phyloP scores from a whole-genome alignment of 495 filamentous ascomycete species.

The Aspergillus taichungensis region DNA sequence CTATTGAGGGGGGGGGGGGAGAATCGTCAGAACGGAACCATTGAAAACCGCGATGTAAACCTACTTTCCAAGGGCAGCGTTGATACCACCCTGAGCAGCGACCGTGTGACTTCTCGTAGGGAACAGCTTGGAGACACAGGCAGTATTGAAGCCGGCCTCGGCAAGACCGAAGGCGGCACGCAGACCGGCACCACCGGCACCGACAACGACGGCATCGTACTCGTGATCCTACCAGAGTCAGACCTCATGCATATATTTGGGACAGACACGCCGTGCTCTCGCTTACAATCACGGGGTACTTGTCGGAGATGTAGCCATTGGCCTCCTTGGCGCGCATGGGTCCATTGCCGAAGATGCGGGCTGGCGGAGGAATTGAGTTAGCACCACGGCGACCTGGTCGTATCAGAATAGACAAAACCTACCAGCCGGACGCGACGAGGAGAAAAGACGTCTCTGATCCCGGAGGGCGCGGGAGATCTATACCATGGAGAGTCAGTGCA shows the following conservation, averaged over 20 bases:
- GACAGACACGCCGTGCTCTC: neutral
- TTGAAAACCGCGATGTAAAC: constrained; percentile 9
- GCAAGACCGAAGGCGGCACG: constrained; percentile 94
- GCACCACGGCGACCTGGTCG: constrained; percentile 9
- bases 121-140: constrained; percentile 97
- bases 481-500: constrained; percentile 17
- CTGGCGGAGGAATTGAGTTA: constrained; percentile 35
- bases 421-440: constrained; percentile 75
- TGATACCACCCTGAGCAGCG: constrained; percentile 65
- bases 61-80: constrained; percentile 82
- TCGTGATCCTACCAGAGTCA: constrained; percentile 54
- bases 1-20: too few relatives aligned
- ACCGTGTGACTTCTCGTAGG: constrained; percentile 94
- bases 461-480: constrained; percentile 40
- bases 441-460: constrained; percentile 65
- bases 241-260: constrained; percentile 8
- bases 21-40: neutral
- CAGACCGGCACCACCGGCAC: constrained; percentile 87
- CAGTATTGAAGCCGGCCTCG: constrained; percentile 96
- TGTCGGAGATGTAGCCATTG: constrained; percentile 67
- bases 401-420: constrained; percentile 26
- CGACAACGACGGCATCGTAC: constrained; percentile 87
- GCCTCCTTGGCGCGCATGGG: constrained; percentile 89
- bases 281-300: constrained; percentile 90
- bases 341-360: constrained; percentile 72